phyloP scores from a whole-genome alignment of 1,139 yeast species.

The Saccharomyces hybrid region DNA sequence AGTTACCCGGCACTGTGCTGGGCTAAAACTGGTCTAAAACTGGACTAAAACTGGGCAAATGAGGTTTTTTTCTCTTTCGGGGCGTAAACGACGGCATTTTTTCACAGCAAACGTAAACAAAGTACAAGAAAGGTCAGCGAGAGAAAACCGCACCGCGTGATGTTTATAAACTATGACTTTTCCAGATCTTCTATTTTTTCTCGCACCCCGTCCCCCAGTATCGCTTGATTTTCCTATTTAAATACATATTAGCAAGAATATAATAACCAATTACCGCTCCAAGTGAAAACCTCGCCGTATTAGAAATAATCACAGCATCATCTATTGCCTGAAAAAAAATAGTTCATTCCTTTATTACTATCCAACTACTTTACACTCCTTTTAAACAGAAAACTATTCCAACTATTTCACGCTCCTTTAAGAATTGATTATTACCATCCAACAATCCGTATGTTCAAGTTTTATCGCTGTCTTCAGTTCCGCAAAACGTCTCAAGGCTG shows the following conservation, averaged over 20 bases:
- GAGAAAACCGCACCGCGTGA: not conserved
- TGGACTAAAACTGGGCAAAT: not conserved
- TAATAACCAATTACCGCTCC: too few species aligned
- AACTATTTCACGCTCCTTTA: not conserved
- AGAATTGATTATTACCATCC: not conserved
- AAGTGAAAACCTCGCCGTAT: too few species aligned
- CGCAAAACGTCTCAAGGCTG: too few species aligned
- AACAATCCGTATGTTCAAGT: not conserved
- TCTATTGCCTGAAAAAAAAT: too few species aligned
- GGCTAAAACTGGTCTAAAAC: not conserved
- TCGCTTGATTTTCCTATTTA: too few species aligned
- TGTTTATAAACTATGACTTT: not conserved
- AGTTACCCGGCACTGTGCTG: not conserved
- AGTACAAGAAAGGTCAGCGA: not conserved
- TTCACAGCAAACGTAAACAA: not conserved
- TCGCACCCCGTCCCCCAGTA: not conserved
- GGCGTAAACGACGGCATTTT: not conserved
- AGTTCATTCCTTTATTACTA: not conserved
- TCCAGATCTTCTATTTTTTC: not conserved
- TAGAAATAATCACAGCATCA: too few species aligned
- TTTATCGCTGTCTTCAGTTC: too few species aligned
- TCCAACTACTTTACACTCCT: not conserved
- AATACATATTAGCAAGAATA: too few species aligned
- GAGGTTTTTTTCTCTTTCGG: not conserved
- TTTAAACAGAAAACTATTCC: not conserved